A percentile compares a stretch with the other conserved stretches of the same genome.
These are phyloP conservation scores for Phlyctochytrium arcticum DNA, from an alignment of 192 early-diverging fungal genomes.

Conservation along the genomic window DNA sequence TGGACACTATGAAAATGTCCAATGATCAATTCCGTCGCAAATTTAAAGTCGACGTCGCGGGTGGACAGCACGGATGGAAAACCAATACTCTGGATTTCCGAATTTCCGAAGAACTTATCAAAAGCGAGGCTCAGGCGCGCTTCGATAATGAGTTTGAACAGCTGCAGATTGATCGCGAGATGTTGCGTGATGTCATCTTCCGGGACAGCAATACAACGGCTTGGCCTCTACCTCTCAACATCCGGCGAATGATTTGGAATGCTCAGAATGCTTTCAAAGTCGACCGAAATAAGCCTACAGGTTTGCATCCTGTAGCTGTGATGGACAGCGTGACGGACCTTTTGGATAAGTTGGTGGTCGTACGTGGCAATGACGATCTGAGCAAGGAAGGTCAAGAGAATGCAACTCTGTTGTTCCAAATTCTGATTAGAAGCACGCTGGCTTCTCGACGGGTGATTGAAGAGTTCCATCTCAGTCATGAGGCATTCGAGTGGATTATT, in stretches of 20 bases:
- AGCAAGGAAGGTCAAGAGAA: slow-evolving; percentile 85
- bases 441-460: slow-evolving; percentile 83
- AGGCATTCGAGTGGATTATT: slow-evolving; percentile 92
- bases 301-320: slow-evolving; percentile 81
- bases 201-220: slow-evolving; percentile 52
- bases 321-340: slow-evolving; percentile 70
- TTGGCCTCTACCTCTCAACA: slow-evolving; percentile 90
- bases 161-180: slow-evolving; percentile 69
- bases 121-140: slow-evolving; percentile 58
- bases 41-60: slow-evolving; percentile 76
- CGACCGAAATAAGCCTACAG: slow-evolving; percentile 71
- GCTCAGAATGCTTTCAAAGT: slow-evolving; percentile 87
- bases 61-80: slow-evolving; percentile 52
- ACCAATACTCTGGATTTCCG: slow-evolving; percentile 64
- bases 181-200: slow-evolving; percentile 79
- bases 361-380: slow-evolving; percentile 85
- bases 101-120: slow-evolving; percentile 73
- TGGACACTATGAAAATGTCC: slow-evolving; percentile 66
- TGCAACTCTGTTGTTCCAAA: slow-evolving; percentile 89
- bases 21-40: slow-evolving; percentile 70
- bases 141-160: slow-evolving; percentile 81
- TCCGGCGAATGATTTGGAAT: slow-evolving; percentile 84
- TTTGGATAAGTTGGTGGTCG: slow-evolving; percentile 71
- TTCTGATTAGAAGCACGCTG: slow-evolving; percentile 75
- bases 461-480: slow-evolving; percentile 78